Evolutionary conservation across 2,329 filamentous ascomycete genomes (phyloP).

Genomic region (Exophiala alcalophila): DNA sequence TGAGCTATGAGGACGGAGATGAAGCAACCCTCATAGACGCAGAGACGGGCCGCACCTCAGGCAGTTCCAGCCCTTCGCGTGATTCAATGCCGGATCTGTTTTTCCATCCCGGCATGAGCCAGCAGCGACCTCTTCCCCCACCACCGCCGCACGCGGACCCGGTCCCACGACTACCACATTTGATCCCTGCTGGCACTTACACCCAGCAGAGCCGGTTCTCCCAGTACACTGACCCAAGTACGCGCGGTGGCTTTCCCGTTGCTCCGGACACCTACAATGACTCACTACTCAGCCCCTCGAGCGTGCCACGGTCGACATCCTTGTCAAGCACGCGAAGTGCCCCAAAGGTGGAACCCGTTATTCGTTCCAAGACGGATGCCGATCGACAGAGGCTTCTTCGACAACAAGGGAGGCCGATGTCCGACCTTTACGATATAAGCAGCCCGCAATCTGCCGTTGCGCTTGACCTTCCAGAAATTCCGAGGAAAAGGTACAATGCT

Average conservation of each 20-base stretch:
- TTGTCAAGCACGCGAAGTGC: constrained; percentile 77
- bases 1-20: constrained; percentile 92
- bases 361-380: constrained; percentile 90
- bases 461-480: constrained; percentile 81
- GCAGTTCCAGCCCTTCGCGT: constrained; percentile 63
- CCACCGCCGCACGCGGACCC: constrained; percentile 48
- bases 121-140: constrained; percentile 58
- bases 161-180: constrained; percentile 48
- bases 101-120: constrained; percentile 78
- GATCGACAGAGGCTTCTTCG: constrained; percentile 57
- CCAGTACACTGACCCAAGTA: constrained; percentile 39
- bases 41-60: constrained; percentile 44
- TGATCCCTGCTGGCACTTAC: constrained; percentile 60
- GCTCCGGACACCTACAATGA: constrained; percentile 54
- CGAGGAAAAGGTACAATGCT: constrained; percentile 80
- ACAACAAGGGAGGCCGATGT: constrained; percentile 53
- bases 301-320: constrained; percentile 73
- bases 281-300: constrained; percentile 43
- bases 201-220: constrained; percentile 50
- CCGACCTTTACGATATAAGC: constrained; percentile 52
- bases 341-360: constrained; percentile 75
- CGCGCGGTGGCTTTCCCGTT: constrained; percentile 37
- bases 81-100: constrained; percentile 86
- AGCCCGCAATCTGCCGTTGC: constrained; percentile 54
- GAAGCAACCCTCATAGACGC: constrained; percentile 63